Evolutionary conservation across 306 rosid species (phyloP), one percentile per base, ranked within the genome.

Genomic region (Calophaca sinica): DNA sequence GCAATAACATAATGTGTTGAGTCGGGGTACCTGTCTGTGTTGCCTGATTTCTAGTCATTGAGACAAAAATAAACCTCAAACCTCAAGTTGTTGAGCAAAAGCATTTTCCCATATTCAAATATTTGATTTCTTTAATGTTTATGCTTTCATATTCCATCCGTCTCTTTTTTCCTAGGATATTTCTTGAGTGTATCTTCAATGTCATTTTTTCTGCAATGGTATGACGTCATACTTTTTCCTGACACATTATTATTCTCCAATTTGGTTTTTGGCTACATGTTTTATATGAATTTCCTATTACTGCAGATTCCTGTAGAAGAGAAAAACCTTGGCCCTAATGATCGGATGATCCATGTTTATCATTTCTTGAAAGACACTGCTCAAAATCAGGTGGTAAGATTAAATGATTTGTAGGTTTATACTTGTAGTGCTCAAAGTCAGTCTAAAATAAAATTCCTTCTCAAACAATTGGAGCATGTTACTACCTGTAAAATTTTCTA

Each of bases 291-390:
- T 60, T 65, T 75, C 39, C 12, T 13, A 50, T 58, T 42, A 60
- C 68, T 41, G 58, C 85, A 91, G 98, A 84, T 94, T 77, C 98
- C 93, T 7, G 96, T 83, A 72, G 97, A 91, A 70, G 98, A 91
- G 86, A 90, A 89, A 81, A 82, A 80, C 81, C 80, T 94, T 70
- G 91, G 90, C 55, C 79, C 87, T 44, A 87, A 86, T 20, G 96
- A 89, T 82, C 93, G 96, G 10, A 77, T 94, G 89, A 87, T 94
- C 76, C 97, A 94, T 78, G 96, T 91, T 52, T 94, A 90, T 85
- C 98, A 94, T 83, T 91, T 94, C 77, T 79, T 80, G 68, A 94
- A 85, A 81, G 98, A 91, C 41, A 74, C 89, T 2, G 80, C 89
- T 6, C 93, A 88, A 75, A 91, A 87, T 83, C 97, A 84, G 85